Base-by-base conservation (phyloP, 2,329 filamentous ascomycete species). In the Massarina eburnea region DNA sequence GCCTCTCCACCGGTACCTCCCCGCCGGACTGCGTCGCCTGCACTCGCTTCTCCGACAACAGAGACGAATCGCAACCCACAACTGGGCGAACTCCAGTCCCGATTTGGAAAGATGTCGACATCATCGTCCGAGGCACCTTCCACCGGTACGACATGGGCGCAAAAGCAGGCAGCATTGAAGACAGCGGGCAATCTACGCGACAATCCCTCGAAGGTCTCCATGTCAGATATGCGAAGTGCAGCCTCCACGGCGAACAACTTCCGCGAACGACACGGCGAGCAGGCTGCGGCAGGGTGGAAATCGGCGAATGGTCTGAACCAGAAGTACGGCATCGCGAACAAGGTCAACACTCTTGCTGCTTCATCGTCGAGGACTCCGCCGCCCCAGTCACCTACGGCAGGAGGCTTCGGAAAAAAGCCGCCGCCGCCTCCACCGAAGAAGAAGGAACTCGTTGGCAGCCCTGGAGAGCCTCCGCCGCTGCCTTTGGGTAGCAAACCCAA, bases 181-280 rank as follows among this genome's bases (percentile, higher is more conserved):
- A 86, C 85, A 1, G 83, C 82, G 1, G 75, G 77, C 19, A 73
- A 75, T 10, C 77, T 86, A 45, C 79, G 79, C 40, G 81, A 80
- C 51, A 77, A 86, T 55, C 83, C 84, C 1, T 78, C 80, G 3
- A 80, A 80, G 1, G 80, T 86, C 2, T 83, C 81, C 0, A 52
- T 84, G 2, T 71, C 80, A 4, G 83, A 88, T 58, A 76, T 80
- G 8, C 76, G 74, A 47, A 70, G 75, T 30, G 80, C 83, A 12
- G 84, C 81, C 1, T 75, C 76, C 21, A 86, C 83, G 29, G 79
- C 80, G 30, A 84, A 82, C 51, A 85, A 86, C 60, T 88, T 90
- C 66, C 82, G 84, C 12, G 81, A 88, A 62, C 73, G 84, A 21
- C 85, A 89, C 57, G 81, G 84, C 3, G 85, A 85, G 15, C 83